A percentile compares a stretch with the other conserved stretches of the same genome.
These are phyloP conservation scores for Pneumocystis oryctolagi DNA, from an alignment of 1,139 yeast genomes.

Conservation along the genomic window DNA sequence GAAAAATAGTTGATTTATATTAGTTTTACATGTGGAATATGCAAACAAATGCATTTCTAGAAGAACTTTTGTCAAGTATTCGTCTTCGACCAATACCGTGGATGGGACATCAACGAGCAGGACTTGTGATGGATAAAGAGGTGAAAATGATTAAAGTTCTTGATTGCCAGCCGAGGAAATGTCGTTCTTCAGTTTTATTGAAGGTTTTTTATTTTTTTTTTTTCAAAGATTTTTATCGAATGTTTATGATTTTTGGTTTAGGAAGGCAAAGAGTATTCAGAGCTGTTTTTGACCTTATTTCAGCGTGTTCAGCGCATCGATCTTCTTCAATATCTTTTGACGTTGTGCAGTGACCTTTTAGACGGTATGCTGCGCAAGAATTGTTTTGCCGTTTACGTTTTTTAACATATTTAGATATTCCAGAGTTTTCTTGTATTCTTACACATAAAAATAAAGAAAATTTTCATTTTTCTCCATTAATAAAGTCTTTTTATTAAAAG, in stretches of 20 bases:
- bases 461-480: constrained; percentile 41
- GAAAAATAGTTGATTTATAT: background rate
- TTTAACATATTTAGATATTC: constrained; percentile 13
- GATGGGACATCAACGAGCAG: constrained; percentile 78
- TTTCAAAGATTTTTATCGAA: constrained; percentile 13
- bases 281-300: constrained; percentile 42
- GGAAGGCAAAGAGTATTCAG: constrained; percentile 43
- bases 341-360: constrained; percentile 50
- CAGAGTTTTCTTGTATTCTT: constrained; percentile 29
- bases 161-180: constrained; percentile 34
- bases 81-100: constrained; percentile 79
- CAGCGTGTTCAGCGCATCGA: constrained; percentile 46
- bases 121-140: constrained; percentile 49
- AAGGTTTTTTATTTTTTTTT: constrained; percentile 22
- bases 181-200: constrained; percentile 21
- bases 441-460: constrained; percentile 31
- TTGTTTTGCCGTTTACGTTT: too few species aligned
- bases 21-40: constrained; percentile 7
- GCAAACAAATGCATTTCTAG: constrained; percentile 51
- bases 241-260: constrained; percentile 14
- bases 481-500: constrained; percentile 22
- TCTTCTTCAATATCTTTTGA: constrained; percentile 57
- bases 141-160: constrained; percentile 51
- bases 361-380: constrained; percentile 16
- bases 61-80: constrained; percentile 59